Conservation (phyloP, 2,329 filamentous ascomycete species). For the Aspergillus sp. region DNA sequence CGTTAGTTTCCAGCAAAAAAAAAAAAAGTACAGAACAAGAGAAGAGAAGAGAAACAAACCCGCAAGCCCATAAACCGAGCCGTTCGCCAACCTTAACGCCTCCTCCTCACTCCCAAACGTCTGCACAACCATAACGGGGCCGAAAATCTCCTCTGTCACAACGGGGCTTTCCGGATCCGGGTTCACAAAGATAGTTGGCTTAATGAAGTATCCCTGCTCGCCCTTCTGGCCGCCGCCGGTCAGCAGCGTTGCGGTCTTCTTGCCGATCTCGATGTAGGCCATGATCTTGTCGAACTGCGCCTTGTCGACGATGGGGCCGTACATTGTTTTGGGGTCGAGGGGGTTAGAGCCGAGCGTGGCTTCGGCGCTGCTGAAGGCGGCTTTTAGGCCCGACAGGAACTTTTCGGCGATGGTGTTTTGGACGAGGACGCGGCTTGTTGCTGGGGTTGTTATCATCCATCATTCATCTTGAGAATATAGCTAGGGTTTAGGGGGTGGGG, state of each 20-base stretch:
- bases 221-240: slow-evolving; percentile 9
- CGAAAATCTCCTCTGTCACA: slow-evolving; percentile 12
- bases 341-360: slow-evolving; percentile 1
- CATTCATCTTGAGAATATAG: not conserved
- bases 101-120: slow-evolving; percentile 12
- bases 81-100: slow-evolving; percentile 8
- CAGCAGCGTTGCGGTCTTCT: not conserved
- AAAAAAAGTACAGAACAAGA: not conserved
- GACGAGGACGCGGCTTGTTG: slow-evolving; percentile 22
- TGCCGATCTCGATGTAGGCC: slow-evolving; percentile 8
- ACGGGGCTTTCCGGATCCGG: slow-evolving; percentile 1
- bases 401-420: slow-evolving; percentile 19
- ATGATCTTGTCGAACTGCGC: slow-evolving; percentile 11
- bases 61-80: slow-evolving; percentile 6
- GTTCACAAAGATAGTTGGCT: slow-evolving; percentile 13
- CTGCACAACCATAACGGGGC: slow-evolving; percentile 9
- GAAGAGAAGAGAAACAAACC: too few species aligned
- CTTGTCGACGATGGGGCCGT: slow-evolving; percentile 13
- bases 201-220: slow-evolving; percentile 6
- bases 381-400: slow-evolving; percentile 15
- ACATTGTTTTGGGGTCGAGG: not conserved
- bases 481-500: not conserved
- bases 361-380: slow-evolving; percentile 4
- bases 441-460: not conserved
- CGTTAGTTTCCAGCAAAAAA: not conserved